phyloP scores from a whole-genome alignment of 176 grass and related monocot genomes.

The Eremochloa ophiuroides region DNA sequence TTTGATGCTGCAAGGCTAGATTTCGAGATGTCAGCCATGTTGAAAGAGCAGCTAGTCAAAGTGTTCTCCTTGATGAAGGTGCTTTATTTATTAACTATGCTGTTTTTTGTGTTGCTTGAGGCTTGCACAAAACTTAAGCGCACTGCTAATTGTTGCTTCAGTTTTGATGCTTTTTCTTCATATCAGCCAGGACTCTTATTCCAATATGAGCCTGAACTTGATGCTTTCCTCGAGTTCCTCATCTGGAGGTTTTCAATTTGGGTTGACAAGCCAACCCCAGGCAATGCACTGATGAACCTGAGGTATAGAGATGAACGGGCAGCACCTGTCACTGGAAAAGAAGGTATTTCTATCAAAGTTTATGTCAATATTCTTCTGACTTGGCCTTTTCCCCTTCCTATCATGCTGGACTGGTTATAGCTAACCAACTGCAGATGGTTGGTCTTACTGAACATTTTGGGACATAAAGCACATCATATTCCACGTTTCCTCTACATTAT shows the following conservation, averaged over 20 bases:
- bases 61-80: conserved; percentile 97
- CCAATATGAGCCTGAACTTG: conserved; percentile 87
- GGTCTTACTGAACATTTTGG: not conserved
- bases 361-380: not conserved
- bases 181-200: conserved; percentile 91
- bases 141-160: not conserved
- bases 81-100: conserved; percentile 23
- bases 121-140: not conserved
- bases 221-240: conserved; percentile 95
- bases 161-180: conserved; percentile 40
- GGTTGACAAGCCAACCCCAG: conserved; percentile 96
- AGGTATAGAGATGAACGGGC: conserved; percentile 85
- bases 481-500: not conserved
- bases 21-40: conserved; percentile 93
- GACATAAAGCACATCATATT: not conserved
- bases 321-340: conserved; percentile 59
- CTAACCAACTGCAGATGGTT: not conserved
- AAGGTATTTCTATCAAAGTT: conserved; percentile 43
- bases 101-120: not conserved
- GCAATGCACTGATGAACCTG: conserved; percentile 93
- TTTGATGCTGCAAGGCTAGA: conserved; percentile 91
- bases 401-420: too few species aligned
- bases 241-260: conserved; percentile 99
- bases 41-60: conserved; percentile 97
- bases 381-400: too few species aligned